These are phyloP conservation scores for Trichodelitschia bisporula DNA, from an alignment of 495 filamentous ascomycete species.

Conservation along the genomic window DNA sequence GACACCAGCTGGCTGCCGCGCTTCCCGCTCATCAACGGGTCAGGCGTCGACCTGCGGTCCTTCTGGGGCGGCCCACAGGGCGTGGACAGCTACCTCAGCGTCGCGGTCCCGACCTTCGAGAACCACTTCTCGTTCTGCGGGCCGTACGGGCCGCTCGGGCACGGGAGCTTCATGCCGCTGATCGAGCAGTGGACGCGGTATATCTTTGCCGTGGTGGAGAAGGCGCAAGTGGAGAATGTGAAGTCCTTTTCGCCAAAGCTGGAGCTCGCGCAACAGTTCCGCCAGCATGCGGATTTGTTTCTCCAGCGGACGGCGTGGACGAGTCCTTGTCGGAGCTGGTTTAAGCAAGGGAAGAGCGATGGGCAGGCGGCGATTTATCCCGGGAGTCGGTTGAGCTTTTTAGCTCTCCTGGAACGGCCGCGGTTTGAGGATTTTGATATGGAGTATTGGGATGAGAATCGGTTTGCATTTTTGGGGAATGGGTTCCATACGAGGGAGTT, in stretches of 20 bases:
- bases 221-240: constrained; percentile 16
- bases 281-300: constrained; percentile 16
- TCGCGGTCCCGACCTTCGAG: constrained; percentile 12
- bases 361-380: constrained; percentile 19
- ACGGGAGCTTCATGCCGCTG: constrained; percentile 17
- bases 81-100: constrained; percentile 13
- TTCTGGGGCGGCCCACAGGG: constrained; percentile 8
- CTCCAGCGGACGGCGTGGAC: constrained; percentile 18
- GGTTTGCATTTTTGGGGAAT: constrained; percentile 20
- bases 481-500: constrained; percentile 17
- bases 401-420: constrained; percentile 16
- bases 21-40: constrained; percentile 14
- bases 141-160: constrained; percentile 15
- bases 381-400: constrained; percentile 17
- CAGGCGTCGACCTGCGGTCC: constrained; percentile 11
- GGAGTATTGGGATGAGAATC: constrained; percentile 15
- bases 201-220: constrained; percentile 13
- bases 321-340: constrained; percentile 14
- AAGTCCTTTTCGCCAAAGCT: constrained; percentile 13
- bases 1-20: constrained; percentile 17
- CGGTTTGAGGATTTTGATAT: constrained; percentile 21
- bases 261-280: constrained; percentile 9
- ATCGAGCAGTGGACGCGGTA: constrained; percentile 17
- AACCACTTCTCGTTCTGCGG: constrained; percentile 16
- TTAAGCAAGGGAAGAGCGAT: constrained; percentile 18